These are phyloP conservation scores for Gossypium bickii DNA, from an alignment of 345 rosid genomes.

Conservation along the genomic window DNA sequence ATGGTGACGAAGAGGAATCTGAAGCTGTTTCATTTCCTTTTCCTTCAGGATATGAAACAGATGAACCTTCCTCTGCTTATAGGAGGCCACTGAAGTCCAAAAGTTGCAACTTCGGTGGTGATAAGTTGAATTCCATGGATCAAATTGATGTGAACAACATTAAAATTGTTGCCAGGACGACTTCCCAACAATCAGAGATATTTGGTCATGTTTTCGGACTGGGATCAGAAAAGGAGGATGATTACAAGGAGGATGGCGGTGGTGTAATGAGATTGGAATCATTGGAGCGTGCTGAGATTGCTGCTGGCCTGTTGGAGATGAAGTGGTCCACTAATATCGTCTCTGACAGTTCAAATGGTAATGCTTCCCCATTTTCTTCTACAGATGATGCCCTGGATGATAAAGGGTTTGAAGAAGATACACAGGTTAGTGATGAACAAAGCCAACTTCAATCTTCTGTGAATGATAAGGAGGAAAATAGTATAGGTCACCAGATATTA, in stretches of 20 bases:
- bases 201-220: conserved; percentile 63
- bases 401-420: conserved; percentile 14
- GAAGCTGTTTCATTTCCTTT: conserved; percentile 40
- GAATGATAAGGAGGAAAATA: conserved; percentile 18
- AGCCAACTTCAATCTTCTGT: conserved; percentile 7
- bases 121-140: conserved; percentile 16
- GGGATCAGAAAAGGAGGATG: conserved; percentile 39
- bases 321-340: conserved; percentile 79
- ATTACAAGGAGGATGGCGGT: conserved; percentile 27
- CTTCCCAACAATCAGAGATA: conserved; percentile 45
- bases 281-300: conserved; percentile 76
- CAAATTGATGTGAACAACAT: conserved; percentile 29
- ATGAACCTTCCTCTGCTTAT: conserved; percentile 26
- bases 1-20: conserved; percentile 45
- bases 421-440: conserved; percentile 19
- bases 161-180: conserved; percentile 40
- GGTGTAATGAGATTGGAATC: conserved; percentile 39
- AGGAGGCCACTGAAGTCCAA: conserved; percentile 44
- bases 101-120: conserved; percentile 43
- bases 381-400: conserved; percentile 12
- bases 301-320: conserved; percentile 78
- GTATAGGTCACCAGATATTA: conserved; percentile 5
- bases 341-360: conserved; percentile 30
- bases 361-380: conserved; percentile 21
- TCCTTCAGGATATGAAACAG: conserved; percentile 57